Conservation (phyloP, 345 rosid species). For the Bruguiera sexangula region DNA sequence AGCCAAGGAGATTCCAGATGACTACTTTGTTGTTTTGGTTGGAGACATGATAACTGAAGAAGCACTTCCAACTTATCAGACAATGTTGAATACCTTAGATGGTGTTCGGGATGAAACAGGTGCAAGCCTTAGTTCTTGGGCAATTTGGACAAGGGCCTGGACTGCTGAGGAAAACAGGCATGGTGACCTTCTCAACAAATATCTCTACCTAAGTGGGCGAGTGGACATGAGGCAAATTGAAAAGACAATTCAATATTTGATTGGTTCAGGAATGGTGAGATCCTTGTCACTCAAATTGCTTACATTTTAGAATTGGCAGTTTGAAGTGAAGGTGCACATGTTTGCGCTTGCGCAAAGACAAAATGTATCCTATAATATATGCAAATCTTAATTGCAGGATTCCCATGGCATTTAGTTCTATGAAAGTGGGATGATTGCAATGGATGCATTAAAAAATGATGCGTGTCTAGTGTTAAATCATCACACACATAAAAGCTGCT, state of each 20-base stretch:
- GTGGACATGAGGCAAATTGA: slow-evolving; percentile 70
- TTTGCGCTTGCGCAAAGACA: not conserved
- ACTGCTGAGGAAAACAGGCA: slow-evolving; percentile 78
- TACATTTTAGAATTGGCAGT: not conserved
- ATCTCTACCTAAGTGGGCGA: slow-evolving; percentile 66
- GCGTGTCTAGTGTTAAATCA: too few relatives aligned
- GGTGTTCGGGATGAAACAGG: slow-evolving; percentile 82
- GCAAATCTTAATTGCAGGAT: not conserved
- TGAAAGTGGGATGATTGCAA: too few relatives aligned
- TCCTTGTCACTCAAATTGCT: slow-evolving; percentile 14
- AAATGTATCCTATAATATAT: not conserved
- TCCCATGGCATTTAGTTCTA: too few relatives aligned
- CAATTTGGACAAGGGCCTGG: slow-evolving; percentile 69
- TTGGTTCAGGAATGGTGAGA: slow-evolving; percentile 75
- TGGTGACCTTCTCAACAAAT: slow-evolving; percentile 68
- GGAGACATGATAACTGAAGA: slow-evolving; percentile 91
- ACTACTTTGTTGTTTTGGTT: slow-evolving; percentile 74
- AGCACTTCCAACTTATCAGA: slow-evolving; percentile 81
- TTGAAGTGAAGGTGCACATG: not conserved
- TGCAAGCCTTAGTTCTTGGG: slow-evolving; percentile 78
- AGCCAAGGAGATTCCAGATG: slow-evolving; percentile 79
- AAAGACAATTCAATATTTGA: slow-evolving; percentile 67
- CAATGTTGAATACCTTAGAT: slow-evolving; percentile 73
- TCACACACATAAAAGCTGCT: too few relatives aligned
- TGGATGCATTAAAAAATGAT: too few relatives aligned